Conservation (phyloP, 805 yeast species). For the Nakazawaea anatomiae region DNA sequence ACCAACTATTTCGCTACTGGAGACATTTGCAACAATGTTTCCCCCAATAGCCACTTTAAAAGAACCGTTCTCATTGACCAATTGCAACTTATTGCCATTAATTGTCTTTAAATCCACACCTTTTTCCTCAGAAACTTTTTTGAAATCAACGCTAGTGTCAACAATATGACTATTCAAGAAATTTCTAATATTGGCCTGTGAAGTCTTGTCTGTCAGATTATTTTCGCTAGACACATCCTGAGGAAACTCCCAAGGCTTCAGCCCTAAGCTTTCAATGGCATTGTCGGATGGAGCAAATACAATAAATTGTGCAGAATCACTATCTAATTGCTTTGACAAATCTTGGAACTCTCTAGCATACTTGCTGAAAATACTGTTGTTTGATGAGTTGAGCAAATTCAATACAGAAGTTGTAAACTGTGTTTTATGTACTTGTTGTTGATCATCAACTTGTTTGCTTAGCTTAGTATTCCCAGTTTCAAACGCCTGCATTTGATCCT, state of each 20-base stretch:
- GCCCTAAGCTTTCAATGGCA: constrained; percentile 43
- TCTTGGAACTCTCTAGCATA: constrained; percentile 2
- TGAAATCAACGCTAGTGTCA: constrained; percentile 13
- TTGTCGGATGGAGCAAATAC: constrained; percentile 69
- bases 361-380: constrained; percentile 1
- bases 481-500: constrained; percentile 1
- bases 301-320: constrained; percentile 23
- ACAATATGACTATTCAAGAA: constrained; percentile 65
- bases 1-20: constrained; percentile 28
- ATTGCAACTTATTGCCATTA: constrained; percentile 29
- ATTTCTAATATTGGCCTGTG: constrained; percentile 44
- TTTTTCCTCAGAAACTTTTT: constrained; percentile 10
- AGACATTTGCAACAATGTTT: constrained; percentile 25
- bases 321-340: background rate
- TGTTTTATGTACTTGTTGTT: background rate
- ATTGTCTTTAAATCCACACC: constrained; percentile 26
- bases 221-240: constrained; percentile 32
- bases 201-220: constrained; percentile 40
- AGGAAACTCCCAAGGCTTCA: constrained; percentile 86
- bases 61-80: constrained; percentile 31
- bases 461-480: background rate
- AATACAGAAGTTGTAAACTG: background rate
- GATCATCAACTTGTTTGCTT: background rate
- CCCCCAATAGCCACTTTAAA: constrained; percentile 28
- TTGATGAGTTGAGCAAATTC: background rate